A percentile compares a stretch with the other conserved stretches of the same genome.
Conservation (phyloP, 2,329 filamentous ascomycete species). For the Stagonosporopsis rhizophila region DNA sequence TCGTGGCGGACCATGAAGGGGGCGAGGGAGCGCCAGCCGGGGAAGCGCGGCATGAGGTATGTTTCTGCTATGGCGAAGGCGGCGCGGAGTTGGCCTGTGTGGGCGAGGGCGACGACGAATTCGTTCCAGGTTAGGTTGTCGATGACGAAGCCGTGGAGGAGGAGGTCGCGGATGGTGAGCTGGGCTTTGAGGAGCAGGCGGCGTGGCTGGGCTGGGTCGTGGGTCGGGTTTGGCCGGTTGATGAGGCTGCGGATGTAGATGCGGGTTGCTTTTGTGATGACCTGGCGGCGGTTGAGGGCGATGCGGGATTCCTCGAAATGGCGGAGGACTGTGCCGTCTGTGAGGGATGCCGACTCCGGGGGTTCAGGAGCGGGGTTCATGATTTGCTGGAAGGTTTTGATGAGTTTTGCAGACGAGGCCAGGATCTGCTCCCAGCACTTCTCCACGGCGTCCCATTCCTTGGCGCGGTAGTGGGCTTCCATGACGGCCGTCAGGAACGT, state of each 20-base stretch:
- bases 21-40: constrained; percentile 66
- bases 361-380: constrained; percentile 43
- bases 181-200: constrained; percentile 39
- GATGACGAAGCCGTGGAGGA: constrained; percentile 72
- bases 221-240: constrained; percentile 52
- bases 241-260: constrained; percentile 62
- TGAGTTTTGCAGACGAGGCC: constrained; percentile 56
- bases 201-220: constrained; percentile 37
- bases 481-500: constrained; percentile 66
- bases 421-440: constrained; percentile 71
- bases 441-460: constrained; percentile 66
- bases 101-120: constrained; percentile 72
- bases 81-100: constrained; percentile 64
- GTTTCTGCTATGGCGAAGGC: constrained; percentile 79
- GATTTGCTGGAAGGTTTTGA: constrained; percentile 40
- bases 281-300: constrained; percentile 52
- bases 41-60: constrained; percentile 79
- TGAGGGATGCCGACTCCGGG: constrained; percentile 26
- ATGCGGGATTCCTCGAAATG: constrained; percentile 32
- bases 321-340: constrained; percentile 29
- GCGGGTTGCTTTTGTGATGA: constrained; percentile 58
- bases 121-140: constrained; percentile 83
- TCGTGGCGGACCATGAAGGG: constrained; percentile 36
- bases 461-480: constrained; percentile 66
- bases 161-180: constrained; percentile 60